Conservation (phyloP, 768 basidiomycete species). For the Austroboletus festivus region DNA sequence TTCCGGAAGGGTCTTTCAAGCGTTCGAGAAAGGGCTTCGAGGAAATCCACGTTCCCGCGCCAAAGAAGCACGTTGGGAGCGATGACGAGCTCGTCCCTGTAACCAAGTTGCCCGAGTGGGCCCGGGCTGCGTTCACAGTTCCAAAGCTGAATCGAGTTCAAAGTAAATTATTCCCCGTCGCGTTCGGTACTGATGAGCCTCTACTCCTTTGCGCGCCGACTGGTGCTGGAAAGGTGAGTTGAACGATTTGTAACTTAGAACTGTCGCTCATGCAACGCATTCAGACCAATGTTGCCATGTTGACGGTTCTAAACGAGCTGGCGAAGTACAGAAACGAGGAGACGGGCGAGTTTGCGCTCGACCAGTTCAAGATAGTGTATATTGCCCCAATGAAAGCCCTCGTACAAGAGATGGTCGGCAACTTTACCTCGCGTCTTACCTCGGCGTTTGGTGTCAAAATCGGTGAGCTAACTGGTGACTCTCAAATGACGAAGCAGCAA, state of each 20-base stretch:
- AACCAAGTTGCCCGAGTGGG: slow-evolving; percentile 77
- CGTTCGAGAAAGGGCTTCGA: slow-evolving; percentile 95
- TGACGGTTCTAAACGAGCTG: slow-evolving; percentile 90
- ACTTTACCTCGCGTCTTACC: slow-evolving; percentile 75
- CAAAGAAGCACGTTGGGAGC: slow-evolving; percentile 66
- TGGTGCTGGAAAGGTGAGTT: slow-evolving; percentile 93
- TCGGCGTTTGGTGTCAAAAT: slow-evolving; percentile 72
- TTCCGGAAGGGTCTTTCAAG: slow-evolving; percentile 97
- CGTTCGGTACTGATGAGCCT: slow-evolving; percentile 93
- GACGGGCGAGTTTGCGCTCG: slow-evolving; percentile 78
- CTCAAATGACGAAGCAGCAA: slow-evolving; percentile 97
- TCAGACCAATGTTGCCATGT: slow-evolving; percentile 97
- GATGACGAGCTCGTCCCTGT: slow-evolving; percentile 73
- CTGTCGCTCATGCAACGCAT: slow-evolving; percentile 11
- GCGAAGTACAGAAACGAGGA: slow-evolving; percentile 81
- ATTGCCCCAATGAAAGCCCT: slow-evolving; percentile 99
- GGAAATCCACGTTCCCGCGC: slow-evolving; percentile 95
- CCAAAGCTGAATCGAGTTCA: slow-evolving; percentile 86
- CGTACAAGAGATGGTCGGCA: slow-evolving; percentile 98
- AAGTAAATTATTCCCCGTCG: slow-evolving; percentile 88
- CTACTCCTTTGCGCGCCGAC: slow-evolving; percentile 96
- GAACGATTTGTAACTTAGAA: not conserved
- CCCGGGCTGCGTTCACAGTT: slow-evolving; percentile 81
- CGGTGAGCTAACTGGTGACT: slow-evolving; percentile 94
- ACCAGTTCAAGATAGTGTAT: slow-evolving; percentile 95